Conservation (phyloP, 2,329 filamentous ascomycete species). For the Ophiostoma tasmaniense region DNA sequence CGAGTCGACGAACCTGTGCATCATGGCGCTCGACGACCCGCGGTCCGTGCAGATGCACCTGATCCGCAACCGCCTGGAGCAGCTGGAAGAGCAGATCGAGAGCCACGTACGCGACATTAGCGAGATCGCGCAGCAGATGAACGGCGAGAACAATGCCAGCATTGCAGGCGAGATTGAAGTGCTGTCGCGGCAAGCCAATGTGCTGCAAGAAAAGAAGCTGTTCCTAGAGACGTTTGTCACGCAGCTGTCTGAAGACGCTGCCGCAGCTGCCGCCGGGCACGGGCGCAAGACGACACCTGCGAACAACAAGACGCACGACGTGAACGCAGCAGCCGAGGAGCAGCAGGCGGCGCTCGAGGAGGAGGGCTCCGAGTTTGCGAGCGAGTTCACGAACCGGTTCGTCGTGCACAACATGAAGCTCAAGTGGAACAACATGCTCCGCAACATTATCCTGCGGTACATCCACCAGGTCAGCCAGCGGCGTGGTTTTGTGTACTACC, state of each 20-base stretch:
- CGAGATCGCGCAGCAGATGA: constrained; percentile 63
- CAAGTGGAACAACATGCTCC: constrained; percentile 95
- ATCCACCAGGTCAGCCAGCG: constrained; percentile 95
- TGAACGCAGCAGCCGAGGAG: not conserved
- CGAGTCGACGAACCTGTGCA: constrained; percentile 88
- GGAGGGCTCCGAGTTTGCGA: constrained; percentile 71
- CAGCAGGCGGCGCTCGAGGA: constrained; percentile 35
- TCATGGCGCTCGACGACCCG: constrained; percentile 88
- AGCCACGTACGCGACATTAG: constrained; percentile 64
- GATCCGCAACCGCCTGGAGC: constrained; percentile 69
- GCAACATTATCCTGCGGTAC: constrained; percentile 94
- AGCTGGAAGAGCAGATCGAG: constrained; percentile 68
- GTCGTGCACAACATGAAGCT: constrained; percentile 95
- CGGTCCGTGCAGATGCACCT: constrained; percentile 79
- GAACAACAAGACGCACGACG: not conserved
- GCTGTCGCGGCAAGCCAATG: constrained; percentile 45
- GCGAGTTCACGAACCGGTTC: constrained; percentile 96
- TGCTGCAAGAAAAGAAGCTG: constrained; percentile 48
- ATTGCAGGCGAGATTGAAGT: constrained; percentile 53
- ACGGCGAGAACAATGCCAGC: constrained; percentile 35
- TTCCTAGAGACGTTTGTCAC: constrained; percentile 52
- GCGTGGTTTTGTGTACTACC: constrained; percentile 93
- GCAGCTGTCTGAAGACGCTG: constrained; percentile 36
- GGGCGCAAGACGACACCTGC: not conserved
- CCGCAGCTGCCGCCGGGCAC: constrained; percentile 19